These are phyloP conservation scores for Boeremia lycopersici DNA, from an alignment of 2,329 filamentous ascomycete species.

Conservation along the genomic window DNA sequence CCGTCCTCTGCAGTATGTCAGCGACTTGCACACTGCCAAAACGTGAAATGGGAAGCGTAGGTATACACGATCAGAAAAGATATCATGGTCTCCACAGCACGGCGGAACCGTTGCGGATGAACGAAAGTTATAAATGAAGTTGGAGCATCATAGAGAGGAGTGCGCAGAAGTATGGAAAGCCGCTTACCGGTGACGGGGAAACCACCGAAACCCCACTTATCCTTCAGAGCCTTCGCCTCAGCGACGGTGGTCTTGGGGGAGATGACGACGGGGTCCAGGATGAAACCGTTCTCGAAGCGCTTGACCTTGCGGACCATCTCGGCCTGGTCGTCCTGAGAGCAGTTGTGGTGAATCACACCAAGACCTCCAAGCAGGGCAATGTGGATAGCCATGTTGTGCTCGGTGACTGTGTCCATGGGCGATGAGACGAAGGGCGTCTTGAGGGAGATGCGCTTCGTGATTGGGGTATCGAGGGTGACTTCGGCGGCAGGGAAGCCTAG, in stretches of 20 bases:
- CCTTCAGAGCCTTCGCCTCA: conserved; percentile 90
- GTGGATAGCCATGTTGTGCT: conserved; percentile 99
- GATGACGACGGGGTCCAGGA: conserved; percentile 92
- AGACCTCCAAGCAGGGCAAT: conserved; percentile 88
- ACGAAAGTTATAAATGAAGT: conserved; percentile 95
- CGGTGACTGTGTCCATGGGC: conserved; percentile 99
- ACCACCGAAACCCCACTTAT: conserved; percentile 98
- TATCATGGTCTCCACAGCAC: conserved; percentile 76
- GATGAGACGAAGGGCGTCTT: conserved; percentile 98
- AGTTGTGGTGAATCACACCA: conserved; percentile 99
- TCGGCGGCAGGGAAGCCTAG: conserved; percentile 86
- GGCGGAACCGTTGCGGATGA: conserved; percentile 94
- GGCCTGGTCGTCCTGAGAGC: conserved; percentile 93
- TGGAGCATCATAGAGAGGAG: conserved; percentile 72
- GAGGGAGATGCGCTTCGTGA: conserved; percentile 93
- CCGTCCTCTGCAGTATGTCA: conserved; percentile 72
- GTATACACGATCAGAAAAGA: conserved; percentile 54
- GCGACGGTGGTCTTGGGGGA: conserved; percentile 84
- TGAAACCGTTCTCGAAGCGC: conserved; percentile 99
- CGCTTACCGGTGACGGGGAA: conserved; percentile 96
- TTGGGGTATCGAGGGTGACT: conserved; percentile 84
- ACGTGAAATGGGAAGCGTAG: conserved; percentile 5
- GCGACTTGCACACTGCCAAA: conserved; percentile 11
- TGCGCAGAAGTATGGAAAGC: conserved; percentile 20
- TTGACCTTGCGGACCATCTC: conserved; percentile 99